phyloP scores from a whole-genome alignment of 2,329 filamentous ascomycete species.

The Diaporthe helianthi region DNA sequence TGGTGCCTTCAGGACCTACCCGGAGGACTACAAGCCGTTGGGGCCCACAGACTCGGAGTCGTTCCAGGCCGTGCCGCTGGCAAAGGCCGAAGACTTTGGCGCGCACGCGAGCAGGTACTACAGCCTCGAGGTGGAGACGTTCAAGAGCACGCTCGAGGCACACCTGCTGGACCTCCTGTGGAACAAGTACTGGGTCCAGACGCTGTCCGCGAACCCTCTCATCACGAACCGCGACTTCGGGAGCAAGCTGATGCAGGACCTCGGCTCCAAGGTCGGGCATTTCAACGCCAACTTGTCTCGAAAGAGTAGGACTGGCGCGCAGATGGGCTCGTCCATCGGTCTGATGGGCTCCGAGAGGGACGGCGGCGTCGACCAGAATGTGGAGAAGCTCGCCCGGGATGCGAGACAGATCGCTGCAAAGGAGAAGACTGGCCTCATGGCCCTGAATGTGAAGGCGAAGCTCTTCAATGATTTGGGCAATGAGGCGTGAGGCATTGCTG shows the following conservation, averaged over 20 bases:
- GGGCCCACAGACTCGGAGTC: slow-evolving; percentile 53
- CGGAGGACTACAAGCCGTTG: slow-evolving; percentile 70
- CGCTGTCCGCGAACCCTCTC: slow-evolving; percentile 87
- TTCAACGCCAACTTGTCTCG: slow-evolving; percentile 54
- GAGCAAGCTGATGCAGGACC: slow-evolving; percentile 89
- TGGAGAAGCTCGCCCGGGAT: slow-evolving; percentile 68
- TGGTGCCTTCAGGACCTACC: slow-evolving; percentile 92
- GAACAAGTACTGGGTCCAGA: slow-evolving; percentile 99
- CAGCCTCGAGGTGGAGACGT: slow-evolving; percentile 87
- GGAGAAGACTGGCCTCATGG: slow-evolving; percentile 68
- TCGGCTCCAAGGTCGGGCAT: slow-evolving; percentile 81
- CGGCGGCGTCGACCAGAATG: slow-evolving; percentile 52
- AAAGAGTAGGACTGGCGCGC: slow-evolving; percentile 39
- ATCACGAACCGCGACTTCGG: slow-evolving; percentile 93
- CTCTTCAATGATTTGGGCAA: slow-evolving; percentile 59
- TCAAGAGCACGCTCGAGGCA: slow-evolving; percentile 89
- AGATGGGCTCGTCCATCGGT: slow-evolving; percentile 32
- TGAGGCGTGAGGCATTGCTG: slow-evolving; percentile 21
- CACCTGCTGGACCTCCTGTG: slow-evolving; percentile 88
- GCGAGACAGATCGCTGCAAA: slow-evolving; percentile 67
- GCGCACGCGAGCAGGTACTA: slow-evolving; percentile 93
- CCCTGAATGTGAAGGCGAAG: slow-evolving; percentile 67
- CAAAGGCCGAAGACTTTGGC: slow-evolving; percentile 94
- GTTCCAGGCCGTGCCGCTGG: slow-evolving; percentile 83
- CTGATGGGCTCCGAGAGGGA: slow-evolving; percentile 37